phyloP scores from a whole-genome alignment of 176 grass and related monocot species.

The Puccinellia tenuiflora region DNA sequence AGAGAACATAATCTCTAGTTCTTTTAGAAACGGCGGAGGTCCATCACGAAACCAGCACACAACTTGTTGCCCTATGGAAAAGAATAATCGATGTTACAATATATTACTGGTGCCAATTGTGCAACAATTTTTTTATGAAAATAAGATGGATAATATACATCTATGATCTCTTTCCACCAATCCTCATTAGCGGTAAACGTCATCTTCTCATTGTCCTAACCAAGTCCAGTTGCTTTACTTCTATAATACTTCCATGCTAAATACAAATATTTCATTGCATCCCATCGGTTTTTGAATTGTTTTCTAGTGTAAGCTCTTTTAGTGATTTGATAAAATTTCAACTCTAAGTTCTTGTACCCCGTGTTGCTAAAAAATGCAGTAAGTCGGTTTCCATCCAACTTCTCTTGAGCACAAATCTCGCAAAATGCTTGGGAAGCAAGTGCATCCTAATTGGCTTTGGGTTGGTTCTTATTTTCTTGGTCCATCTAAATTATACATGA shows the following conservation, averaged over 20 bases:
- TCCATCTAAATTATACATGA: too few species aligned
- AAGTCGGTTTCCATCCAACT: too few species aligned
- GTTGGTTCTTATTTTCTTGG: too few species aligned
- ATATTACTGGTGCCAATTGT: too few species aligned
- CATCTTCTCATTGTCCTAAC: neutral
- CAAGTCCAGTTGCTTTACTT: too few species aligned
- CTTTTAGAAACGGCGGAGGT: neutral
- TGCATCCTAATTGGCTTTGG: too few species aligned
- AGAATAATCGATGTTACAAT: too few species aligned
- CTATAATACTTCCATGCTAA: neutral
- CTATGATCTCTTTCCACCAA: neutral
- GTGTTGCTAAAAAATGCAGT: too few species aligned
- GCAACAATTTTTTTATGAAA: neutral
- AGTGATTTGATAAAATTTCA: neutral
- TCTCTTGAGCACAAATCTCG: too few species aligned
- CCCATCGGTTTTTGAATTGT: neutral
- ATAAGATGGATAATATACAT: neutral
- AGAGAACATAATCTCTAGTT: neutral
- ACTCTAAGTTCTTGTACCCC: neutral
- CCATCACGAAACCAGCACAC: too few species aligned
- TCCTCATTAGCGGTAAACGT: neutral
- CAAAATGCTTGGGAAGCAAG: too few species aligned
- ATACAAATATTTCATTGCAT: neutral
- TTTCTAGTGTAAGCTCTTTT: neutral
- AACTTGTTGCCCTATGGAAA: too few species aligned